Base-by-base conservation (phyloP, 768 basidiomycete genomes). In the Dictyophora rubrovolvata region DNA sequence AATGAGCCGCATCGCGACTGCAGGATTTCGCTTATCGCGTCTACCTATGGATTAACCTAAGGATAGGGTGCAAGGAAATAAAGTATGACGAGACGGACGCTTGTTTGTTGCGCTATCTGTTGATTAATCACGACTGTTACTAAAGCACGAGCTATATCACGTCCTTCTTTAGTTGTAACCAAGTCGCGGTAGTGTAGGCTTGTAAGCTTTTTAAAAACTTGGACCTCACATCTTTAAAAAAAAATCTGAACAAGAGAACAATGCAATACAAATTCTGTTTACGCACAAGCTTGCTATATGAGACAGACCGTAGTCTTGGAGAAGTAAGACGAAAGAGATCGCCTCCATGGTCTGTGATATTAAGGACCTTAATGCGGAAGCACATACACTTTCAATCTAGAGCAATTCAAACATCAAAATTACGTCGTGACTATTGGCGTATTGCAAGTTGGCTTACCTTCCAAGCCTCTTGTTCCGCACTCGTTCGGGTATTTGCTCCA, bases 101-200 rank as follows among this genome's bases (percentile, higher is more conserved):
- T 93, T 54, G 93, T 89, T 68, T 98, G 93, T 68, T 95, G 92
- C 20, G 90, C 90, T 64, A 98, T 98, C 69, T 99, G 96, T 68
- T 95, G 93, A 70, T 99, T 91, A 64, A 99, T 98, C 64, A 99
- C 83, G 34, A 94, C 86, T 63, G 95, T 98, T 11, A 98, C 94
- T 46, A 99, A 73, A 12, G 86, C 86, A 63, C 91, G 80, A 9
- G 96, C 95, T 21, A 86, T 82, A n/a, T 85, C 85, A 64, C 93
- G 82, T 42, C 96, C 96, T 65, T 85, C 81, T 67, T 86, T 82
- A 37, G 84, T 82, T 18, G 90, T 93, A 61, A 99, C 83, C 36
- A 99, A 76, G 33, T 87, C 88, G 68, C 93, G 87, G 65, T 89
- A 97, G 17, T 89, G 90, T 69, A 95, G 74, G 1, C 77, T 74